Conservation (phyloP, 2,329 filamentous ascomycete species). For the Hymenoscyphus repandus region DNA sequence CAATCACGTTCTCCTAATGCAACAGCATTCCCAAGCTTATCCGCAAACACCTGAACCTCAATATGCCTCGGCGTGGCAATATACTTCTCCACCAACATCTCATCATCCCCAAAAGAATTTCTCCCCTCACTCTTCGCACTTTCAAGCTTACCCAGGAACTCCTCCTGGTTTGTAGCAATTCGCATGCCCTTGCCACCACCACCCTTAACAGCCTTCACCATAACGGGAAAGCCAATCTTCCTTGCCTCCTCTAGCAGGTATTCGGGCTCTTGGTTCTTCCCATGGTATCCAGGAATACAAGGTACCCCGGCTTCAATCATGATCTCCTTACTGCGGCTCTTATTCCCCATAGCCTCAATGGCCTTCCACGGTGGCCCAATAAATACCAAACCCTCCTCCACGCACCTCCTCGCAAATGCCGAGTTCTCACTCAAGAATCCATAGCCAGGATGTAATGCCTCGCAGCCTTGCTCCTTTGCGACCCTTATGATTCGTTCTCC, state of each 20-base stretch:
- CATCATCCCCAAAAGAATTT: conserved; percentile 77
- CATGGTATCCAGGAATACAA: conserved; percentile 95
- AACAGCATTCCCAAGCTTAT: conserved; percentile 71
- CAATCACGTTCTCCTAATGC: conserved; percentile 87
- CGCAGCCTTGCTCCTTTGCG: conserved; percentile 79
- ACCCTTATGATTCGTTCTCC: conserved; percentile 87
- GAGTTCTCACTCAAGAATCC: conserved; percentile 95
- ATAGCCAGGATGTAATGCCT: conserved; percentile 93
- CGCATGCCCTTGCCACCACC: conserved; percentile 84
- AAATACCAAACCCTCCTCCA: conserved; percentile 85
- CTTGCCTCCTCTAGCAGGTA: conserved; percentile 63
- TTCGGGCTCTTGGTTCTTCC: conserved; percentile 66
- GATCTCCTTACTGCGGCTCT: conserved; percentile 89
- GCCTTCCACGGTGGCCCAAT: conserved; percentile 84
- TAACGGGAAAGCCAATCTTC: conserved; percentile 62
- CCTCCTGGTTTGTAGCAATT: conserved; percentile 61
- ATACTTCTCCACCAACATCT: conserved; percentile 81
- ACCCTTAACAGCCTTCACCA: conserved; percentile 75
- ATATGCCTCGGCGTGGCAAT: conserved; percentile 77
- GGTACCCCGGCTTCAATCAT: conserved; percentile 94
- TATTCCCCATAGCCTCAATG: conserved; percentile 88
- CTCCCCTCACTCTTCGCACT: conserved; percentile 71
- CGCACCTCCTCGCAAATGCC: conserved; percentile 80
- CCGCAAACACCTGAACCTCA: conserved; percentile 87
- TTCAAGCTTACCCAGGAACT: conserved; percentile 65